phyloP scores from a whole-genome alignment of 208 protist genomes.

The Naegleria gruberi region DNA sequence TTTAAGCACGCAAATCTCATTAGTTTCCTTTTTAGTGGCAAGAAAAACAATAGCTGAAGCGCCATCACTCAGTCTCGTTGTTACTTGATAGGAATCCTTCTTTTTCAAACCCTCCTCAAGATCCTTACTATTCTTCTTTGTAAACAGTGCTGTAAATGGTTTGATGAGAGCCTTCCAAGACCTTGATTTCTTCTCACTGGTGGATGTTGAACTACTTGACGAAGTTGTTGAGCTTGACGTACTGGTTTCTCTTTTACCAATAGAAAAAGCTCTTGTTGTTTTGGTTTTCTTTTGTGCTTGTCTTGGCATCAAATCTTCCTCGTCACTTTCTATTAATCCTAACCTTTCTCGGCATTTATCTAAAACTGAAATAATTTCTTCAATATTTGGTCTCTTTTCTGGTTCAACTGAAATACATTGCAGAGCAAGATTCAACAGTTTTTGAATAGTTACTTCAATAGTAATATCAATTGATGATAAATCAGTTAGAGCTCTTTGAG shows the following conservation, averaged over 20 bases:
- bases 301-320: not conserved
- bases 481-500: not conserved
- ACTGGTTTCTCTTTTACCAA: not conserved
- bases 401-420: not conserved
- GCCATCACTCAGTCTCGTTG: not conserved
- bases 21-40: not conserved
- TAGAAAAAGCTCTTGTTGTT: not conserved
- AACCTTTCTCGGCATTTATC: not conserved
- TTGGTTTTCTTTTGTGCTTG: not conserved
- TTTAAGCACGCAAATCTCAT: not conserved
- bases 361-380: not conserved
- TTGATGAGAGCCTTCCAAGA: not conserved
- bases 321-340: not conserved
- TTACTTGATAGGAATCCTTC: not conserved
- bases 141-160: not conserved
- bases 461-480: too few relatives aligned
- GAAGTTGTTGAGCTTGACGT: not conserved
- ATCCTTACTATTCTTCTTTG: not conserved
- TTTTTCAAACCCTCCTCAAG: not conserved
- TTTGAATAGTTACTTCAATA: not conserved
- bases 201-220: not conserved
- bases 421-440: not conserved
- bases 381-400: not conserved
- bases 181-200: not conserved
- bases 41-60: not conserved